Conservation (phyloP, 805 yeast genomes). For the Pichia kluyveri region DNA sequence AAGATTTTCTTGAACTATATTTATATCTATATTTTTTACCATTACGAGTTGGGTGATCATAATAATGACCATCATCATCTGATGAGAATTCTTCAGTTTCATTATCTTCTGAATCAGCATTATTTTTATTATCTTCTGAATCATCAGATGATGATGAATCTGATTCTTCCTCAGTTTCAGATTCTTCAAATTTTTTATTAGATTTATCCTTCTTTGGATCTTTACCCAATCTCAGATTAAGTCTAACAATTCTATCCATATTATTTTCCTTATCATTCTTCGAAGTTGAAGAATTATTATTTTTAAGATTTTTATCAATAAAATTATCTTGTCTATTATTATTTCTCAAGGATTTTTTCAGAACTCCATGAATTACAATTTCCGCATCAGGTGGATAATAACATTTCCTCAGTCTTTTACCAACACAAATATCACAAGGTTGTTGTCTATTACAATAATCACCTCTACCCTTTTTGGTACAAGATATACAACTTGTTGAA, state of each 20-base stretch:
- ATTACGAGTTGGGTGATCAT: background rate
- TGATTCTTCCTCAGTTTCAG: background rate
- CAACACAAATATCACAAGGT: slow-evolving; percentile 10
- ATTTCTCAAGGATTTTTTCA: background rate
- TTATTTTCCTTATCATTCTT: too few species aligned
- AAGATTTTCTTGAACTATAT: background rate
- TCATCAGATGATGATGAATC: background rate
- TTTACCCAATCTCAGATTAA: too few species aligned
- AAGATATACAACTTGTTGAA: slow-evolving; percentile 8
- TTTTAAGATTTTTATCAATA: background rate
- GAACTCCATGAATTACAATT: slow-evolving; percentile 2
- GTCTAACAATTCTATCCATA: background rate
- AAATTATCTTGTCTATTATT: too few species aligned
- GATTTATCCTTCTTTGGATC: background rate
- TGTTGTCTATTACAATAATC: slow-evolving; percentile 8
- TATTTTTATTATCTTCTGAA: background rate
- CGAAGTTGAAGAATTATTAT: background rate
- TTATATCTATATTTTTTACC: background rate
- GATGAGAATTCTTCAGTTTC: background rate
- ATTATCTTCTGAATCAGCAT: background rate
- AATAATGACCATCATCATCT: background rate
- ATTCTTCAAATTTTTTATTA: background rate
- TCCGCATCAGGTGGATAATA: slow-evolving; percentile 7
- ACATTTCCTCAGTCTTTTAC: slow-evolving; percentile 6
- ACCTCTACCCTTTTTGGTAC: slow-evolving; percentile 3